Evolutionary conservation across 2,329 filamentous ascomycete species (phyloP).

Genomic region (Penicillium glabrum): DNA sequence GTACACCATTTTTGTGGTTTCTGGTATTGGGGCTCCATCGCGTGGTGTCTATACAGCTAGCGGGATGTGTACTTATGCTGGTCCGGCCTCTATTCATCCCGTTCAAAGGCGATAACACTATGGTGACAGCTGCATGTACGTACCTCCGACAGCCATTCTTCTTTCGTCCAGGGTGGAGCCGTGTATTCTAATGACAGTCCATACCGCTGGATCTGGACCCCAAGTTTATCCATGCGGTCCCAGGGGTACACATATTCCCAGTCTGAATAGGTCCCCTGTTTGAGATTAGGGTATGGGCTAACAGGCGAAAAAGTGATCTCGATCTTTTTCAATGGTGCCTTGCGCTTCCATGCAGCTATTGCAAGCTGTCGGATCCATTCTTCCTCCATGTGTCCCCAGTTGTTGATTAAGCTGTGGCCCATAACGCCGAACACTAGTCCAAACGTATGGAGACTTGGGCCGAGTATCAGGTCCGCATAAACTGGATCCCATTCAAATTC

Average conservation of each 20-base stretch:
- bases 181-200: conserved; percentile 3
- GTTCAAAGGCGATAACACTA: background rate
- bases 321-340: conserved; percentile 3
- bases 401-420: conserved; percentile 8
- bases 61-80: background rate
- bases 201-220: background rate
- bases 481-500: conserved; percentile 7
- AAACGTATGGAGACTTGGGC: conserved; percentile 3
- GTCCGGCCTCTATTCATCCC: background rate
- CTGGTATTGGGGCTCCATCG: background rate
- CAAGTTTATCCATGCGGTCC: conserved; percentile 4
- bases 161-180: conserved; percentile 5
- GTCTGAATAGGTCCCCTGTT: conserved; percentile 4
- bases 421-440: conserved; percentile 6
- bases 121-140: background rate
- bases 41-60: background rate
- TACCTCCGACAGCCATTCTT: conserved; percentile 4
- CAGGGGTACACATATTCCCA: conserved; percentile 9
- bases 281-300: conserved; percentile 3
- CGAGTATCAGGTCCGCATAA: conserved; percentile 2
- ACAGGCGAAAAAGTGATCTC: conserved; percentile 5
- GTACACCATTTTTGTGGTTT: background rate
- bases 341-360: conserved; percentile 69
- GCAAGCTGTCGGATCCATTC: conserved; percentile 64
- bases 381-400: conserved; percentile 44